Conservation (phyloP, 2,329 filamentous ascomycete species). For the Diaporthe citri region DNA sequence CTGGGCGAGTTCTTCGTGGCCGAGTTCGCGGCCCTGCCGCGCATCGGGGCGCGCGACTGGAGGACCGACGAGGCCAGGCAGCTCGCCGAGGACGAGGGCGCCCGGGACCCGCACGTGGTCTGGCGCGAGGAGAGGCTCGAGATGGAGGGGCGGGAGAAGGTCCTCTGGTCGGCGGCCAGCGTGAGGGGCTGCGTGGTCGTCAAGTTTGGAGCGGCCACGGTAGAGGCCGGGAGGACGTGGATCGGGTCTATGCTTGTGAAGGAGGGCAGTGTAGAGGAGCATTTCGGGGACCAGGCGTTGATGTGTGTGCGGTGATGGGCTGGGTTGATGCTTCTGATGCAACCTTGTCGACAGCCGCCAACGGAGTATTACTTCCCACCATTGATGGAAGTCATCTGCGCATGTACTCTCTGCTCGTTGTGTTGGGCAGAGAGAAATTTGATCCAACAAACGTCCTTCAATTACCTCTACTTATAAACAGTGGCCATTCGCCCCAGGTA, state of each 20-base stretch:
- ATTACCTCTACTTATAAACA: not conserved
- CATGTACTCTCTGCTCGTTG: not conserved
- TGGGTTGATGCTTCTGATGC: not conserved
- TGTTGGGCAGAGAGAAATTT: not conserved
- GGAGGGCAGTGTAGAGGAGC: conserved; percentile 77
- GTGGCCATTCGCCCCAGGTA: not conserved
- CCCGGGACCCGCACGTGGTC: conserved; percentile 57
- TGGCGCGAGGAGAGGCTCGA: conserved; percentile 69
- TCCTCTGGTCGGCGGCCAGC: conserved; percentile 86
- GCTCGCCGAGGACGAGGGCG: conserved; percentile 50
- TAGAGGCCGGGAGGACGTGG: conserved; percentile 87
- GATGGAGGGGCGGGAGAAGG: conserved; percentile 68
- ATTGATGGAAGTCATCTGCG: not conserved
- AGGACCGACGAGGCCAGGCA: conserved; percentile 62
- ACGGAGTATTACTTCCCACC: not conserved
- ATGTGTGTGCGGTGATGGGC: conserved; percentile 74
- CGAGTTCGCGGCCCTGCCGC: conserved; percentile 82
- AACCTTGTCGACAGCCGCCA: not conserved
- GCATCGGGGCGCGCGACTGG: conserved; percentile 88
- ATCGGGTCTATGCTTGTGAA: conserved; percentile 79
- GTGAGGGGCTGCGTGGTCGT: conserved; percentile 88
- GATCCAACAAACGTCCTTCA: not conserved
- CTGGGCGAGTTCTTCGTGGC: conserved; percentile 81
- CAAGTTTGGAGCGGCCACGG: conserved; percentile 86
- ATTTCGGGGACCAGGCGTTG: conserved; percentile 85